These are phyloP conservation scores for Fusarium phyllophilum DNA, from an alignment of 2,329 filamentous ascomycete species.

Conservation along the genomic window DNA sequence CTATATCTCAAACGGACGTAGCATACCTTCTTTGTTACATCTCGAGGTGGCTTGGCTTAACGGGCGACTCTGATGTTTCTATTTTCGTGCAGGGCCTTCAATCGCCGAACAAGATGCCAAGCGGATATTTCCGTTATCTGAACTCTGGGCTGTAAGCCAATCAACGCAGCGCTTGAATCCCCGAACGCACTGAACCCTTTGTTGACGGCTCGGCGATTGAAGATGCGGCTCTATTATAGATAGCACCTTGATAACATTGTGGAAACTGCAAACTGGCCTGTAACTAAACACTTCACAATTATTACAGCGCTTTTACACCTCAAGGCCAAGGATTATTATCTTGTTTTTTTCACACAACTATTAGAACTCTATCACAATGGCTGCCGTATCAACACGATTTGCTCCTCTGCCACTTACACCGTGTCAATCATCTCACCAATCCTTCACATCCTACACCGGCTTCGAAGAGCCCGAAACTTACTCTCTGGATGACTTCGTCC, in stretches of 20 bases:
- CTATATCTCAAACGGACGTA: accelerated
- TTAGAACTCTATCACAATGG: neutral
- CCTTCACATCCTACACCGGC: neutral
- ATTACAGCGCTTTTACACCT: neutral
- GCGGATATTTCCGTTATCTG: neutral
- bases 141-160: accelerated
- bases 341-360: too few species aligned
- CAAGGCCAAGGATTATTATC: neutral
- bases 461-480: neutral
- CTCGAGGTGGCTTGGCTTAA: too few species aligned
- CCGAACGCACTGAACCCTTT: neutral
- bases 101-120: neutral
- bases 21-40: neutral
- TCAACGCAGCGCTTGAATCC: neutral
- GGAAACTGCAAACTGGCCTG: too few species aligned
- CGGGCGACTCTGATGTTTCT: neutral
- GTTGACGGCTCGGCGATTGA: neutral
- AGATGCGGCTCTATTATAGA: neutral
- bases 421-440: neutral
- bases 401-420: neutral
- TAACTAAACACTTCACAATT: neutral
- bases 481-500: neutral
- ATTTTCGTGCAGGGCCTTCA: neutral
- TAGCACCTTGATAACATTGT: neutral
- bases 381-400: slow-evolving; percentile 8